Evolutionary conservation across 305 asterid genomes (phyloP), one percentile per base, ranked within the genome.

Genomic region (Rubia peregrina): DNA sequence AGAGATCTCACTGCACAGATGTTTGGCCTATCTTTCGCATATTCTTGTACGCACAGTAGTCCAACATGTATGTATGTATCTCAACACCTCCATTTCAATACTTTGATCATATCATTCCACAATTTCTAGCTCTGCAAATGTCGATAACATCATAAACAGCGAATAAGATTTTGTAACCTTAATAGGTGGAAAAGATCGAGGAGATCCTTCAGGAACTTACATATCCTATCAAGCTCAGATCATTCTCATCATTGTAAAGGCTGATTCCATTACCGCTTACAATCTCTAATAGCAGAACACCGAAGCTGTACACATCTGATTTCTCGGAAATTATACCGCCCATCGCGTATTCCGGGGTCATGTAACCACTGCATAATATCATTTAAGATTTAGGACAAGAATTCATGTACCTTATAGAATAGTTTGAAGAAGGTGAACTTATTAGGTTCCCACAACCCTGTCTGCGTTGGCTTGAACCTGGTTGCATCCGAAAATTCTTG

Each of bases 11-110:
- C 40, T 3, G 42, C 24, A n/a, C 19, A 62, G 3, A 62, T 26
- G 22, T 40, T 42, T 13, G 85, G 87, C 65, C 86, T 74, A 8
- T 79, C 81, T 19, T 74, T 77, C 4, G 88, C 83, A 51, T 19
- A 70, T 74, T 87, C 92, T 77, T 87, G 89, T 1, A 87, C 86
- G 64, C 91, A 86, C 70, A 87, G 41, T 30, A 84, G 72, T 2
- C 84, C 87, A 0, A 81, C 80, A n/a, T n/a, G n/a, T n/a, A 13
- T 84, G 85, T 41, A 85, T 61, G 73, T 85, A 85, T 69, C 84
- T 80, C 19, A 66, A 5, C 22, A 69, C 62, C 70, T 74, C 78
- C 36, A 7, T 24, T 30, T 68, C 70, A 40, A 62, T 51, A 12
- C 41, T 10, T 4, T 64, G 66, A 22, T 51, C 30, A 40, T 63